Percentiles rank a stretch among this genome's conserved stretches.
Conservation (phyloP, 169 alveolate genomes). For the Perkinsus marinus region DNA sequence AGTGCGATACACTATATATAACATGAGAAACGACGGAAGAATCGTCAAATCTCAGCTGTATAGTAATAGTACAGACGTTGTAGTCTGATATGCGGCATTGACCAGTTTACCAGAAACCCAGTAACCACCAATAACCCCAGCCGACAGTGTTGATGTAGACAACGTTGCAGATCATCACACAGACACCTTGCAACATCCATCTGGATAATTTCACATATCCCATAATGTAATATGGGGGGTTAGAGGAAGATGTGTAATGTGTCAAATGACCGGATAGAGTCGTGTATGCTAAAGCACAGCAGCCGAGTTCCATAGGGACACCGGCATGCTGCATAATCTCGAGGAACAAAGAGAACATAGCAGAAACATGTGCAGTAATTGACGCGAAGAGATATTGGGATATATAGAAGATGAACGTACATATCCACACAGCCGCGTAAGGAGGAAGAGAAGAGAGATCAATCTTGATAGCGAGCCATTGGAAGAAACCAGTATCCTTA, state of each 20-base stretch:
- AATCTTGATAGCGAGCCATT: background rate
- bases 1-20: background rate
- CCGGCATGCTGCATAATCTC: background rate
- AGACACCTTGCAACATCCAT: background rate
- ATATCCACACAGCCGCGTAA: background rate
- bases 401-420: background rate
- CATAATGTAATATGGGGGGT: background rate
- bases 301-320: background rate
- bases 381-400: constrained; percentile 1
- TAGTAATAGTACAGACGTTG: background rate
- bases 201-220: background rate
- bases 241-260: background rate
- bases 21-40: background rate
- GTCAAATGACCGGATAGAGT: background rate
- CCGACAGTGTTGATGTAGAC: background rate
- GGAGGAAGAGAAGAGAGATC: background rate
- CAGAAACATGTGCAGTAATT: background rate
- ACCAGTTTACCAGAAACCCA: background rate
- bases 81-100: background rate
- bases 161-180: background rate
- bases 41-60: background rate
- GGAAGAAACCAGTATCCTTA: background rate
- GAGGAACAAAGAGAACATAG: background rate
- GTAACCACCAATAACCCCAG: background rate
- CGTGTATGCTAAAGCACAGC: background rate